These are phyloP conservation scores for Durotheca rogersii DNA, from an alignment of 495 filamentous ascomycete species.

Conservation along the genomic window DNA sequence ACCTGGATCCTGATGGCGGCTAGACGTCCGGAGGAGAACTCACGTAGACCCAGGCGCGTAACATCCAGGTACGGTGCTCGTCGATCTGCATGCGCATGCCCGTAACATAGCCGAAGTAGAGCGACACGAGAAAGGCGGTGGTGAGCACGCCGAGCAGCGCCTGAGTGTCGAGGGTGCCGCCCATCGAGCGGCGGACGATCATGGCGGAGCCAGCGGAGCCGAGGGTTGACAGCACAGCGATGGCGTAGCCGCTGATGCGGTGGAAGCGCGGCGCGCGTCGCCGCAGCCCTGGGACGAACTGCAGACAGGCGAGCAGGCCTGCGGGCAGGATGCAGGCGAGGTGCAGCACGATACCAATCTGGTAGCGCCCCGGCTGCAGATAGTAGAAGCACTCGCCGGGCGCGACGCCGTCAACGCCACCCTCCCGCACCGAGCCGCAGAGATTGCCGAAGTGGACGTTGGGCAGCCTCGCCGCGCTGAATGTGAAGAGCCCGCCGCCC, in stretches of 20 bases:
- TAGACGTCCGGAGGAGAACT: conserved; percentile 1
- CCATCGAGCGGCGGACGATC: conserved; percentile 46
- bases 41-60: conserved; percentile 51
- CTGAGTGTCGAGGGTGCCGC: conserved; percentile 47
- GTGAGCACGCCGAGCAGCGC: conserved; percentile 36
- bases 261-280: conserved; percentile 49
- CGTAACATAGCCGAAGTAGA: conserved; percentile 48
- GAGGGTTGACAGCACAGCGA: conserved; percentile 43
- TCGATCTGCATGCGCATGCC: conserved; percentile 56
- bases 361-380: conserved; percentile 32
- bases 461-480: conserved; percentile 30
- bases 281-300: conserved; percentile 56
- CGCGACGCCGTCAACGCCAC: conserved; percentile 21
- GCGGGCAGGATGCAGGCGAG: conserved; percentile 48
- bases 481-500: conserved; percentile 34
- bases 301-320: conserved; percentile 46
- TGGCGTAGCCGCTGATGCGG: conserved; percentile 54
- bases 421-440: conserved; percentile 13
- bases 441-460: conserved; percentile 41
- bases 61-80: conserved; percentile 59
- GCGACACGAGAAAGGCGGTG: conserved; percentile 37
- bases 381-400: conserved; percentile 57
- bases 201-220: conserved; percentile 45
- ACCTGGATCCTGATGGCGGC: background rate
- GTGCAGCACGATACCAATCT: conserved; percentile 52